Evolutionary conservation across 192 early-diverging fungal species (phyloP).

Genomic region (Umbelopsis vinacea): DNA sequence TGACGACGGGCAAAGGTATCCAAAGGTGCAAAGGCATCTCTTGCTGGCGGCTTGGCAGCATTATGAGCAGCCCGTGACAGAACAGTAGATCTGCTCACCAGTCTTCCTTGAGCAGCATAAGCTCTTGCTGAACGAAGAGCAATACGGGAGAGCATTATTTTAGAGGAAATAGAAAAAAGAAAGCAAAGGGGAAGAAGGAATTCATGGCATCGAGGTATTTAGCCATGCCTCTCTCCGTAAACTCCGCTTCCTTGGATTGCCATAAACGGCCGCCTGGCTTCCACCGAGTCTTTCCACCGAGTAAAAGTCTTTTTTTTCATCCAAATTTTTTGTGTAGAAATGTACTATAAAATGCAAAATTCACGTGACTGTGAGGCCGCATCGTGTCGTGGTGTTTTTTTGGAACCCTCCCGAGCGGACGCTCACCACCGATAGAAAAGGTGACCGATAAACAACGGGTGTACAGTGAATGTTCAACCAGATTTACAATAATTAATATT

Average conservation of each 20-base stretch:
- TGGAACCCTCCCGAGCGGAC: background rate
- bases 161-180: background rate
- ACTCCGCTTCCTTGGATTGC: slow-evolving; percentile 8
- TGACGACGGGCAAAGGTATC: slow-evolving; percentile 88
- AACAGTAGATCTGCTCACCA: background rate
- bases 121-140: slow-evolving; percentile 24
- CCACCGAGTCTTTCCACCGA: slow-evolving; percentile 20
- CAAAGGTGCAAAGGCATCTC: slow-evolving; percentile 52
- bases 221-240: background rate
- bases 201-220: background rate
- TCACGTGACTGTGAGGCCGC: slow-evolving; percentile 15
- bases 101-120: slow-evolving; percentile 22
- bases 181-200: background rate
- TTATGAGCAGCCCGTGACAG: background rate
- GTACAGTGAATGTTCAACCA: too few relatives aligned
- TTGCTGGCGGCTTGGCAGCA: slow-evolving; percentile 11
- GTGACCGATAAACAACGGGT: too few relatives aligned
- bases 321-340: slow-evolving; percentile 11
- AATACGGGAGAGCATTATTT: slow-evolving; percentile 15
- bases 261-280: slow-evolving; percentile 7
- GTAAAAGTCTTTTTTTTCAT: slow-evolving; percentile 1
- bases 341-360: background rate
- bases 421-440: too few relatives aligned
- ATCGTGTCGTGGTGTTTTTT: background rate
- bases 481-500: too few relatives aligned